These are phyloP conservation scores for Aureobasidium namibiae DNA, from an alignment of 2,329 filamentous ascomycete species.

Conservation along the genomic window DNA sequence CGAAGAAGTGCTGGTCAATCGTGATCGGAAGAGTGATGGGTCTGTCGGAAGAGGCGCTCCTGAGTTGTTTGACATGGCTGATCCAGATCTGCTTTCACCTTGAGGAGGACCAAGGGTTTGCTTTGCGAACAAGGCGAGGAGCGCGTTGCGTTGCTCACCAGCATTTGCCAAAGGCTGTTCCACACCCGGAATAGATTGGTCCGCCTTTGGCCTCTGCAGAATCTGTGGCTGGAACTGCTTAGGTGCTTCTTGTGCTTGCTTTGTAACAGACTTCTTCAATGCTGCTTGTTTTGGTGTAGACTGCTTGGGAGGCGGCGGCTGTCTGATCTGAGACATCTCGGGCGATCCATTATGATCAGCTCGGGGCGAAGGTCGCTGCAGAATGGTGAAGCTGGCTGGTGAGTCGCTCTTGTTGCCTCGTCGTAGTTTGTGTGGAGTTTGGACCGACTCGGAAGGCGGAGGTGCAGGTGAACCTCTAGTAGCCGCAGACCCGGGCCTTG, in stretches of 20 bases:
- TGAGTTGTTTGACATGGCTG: conserved; percentile 1
- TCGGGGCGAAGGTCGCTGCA: conserved; percentile 15
- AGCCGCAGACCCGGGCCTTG: conserved; percentile 12
- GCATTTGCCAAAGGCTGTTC: neutral
- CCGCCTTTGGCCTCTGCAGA: conserved; percentile 21
- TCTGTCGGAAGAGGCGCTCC: conserved; percentile 1
- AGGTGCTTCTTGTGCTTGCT: conserved; percentile 17
- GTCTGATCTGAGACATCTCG: neutral
- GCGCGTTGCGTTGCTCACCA: conserved; percentile 11
- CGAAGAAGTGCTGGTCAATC: conserved; percentile 20
- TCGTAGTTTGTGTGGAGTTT: conserved; percentile 11
- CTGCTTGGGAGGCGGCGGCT: conserved; percentile 10
- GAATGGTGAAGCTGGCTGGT: conserved; percentile 14
- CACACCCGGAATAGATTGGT: neutral
- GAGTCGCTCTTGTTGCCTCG: conserved; percentile 14
- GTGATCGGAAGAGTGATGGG: conserved; percentile 14
- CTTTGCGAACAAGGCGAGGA: conserved; percentile 16
- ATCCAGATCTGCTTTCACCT: neutral
- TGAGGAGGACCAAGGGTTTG: conserved; percentile 9
- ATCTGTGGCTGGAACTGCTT: conserved; percentile 24
- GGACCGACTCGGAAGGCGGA: conserved; percentile 13
- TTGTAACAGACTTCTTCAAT: conserved; percentile 1
- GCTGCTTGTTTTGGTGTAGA: conserved; percentile 11
- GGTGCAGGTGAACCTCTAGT: conserved; percentile 16
- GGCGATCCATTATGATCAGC: conserved; percentile 14